Evolutionary conservation across 2,329 filamentous ascomycete genomes (phyloP).

Genomic region (Simplicillium aogashimaense): DNA sequence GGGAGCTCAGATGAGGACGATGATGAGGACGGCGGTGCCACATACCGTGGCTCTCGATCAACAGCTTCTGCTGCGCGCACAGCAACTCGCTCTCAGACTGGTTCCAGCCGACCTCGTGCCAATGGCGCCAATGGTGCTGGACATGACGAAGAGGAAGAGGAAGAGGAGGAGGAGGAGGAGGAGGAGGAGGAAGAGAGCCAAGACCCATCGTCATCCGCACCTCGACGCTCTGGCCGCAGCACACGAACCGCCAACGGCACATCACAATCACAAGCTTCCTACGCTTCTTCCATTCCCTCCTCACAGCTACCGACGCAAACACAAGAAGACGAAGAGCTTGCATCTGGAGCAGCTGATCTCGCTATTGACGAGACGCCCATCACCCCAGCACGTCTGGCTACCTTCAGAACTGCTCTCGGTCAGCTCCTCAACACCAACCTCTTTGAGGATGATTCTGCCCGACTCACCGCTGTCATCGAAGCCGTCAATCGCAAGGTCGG

Average conservation of each 20-base stretch:
- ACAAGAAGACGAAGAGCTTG: constrained; percentile 31
- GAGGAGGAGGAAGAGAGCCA: constrained; percentile 44
- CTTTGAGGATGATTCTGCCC: constrained; percentile 80
- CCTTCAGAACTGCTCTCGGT: constrained; percentile 75
- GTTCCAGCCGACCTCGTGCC: constrained; percentile 13
- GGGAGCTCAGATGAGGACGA: constrained; percentile 52
- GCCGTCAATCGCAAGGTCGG: constrained; percentile 69
- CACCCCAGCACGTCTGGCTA: constrained; percentile 50
- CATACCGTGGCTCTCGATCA: constrained; percentile 35
- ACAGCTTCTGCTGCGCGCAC: constrained; percentile 13
- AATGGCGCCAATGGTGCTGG: constrained; percentile 16
- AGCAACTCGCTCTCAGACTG: constrained; percentile 18
- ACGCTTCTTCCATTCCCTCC: constrained; percentile 69
- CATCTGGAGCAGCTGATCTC: constrained; percentile 28
- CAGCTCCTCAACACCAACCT: constrained; percentile 71
- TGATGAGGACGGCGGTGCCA: constrained; percentile 44
- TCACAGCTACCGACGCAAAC: constrained; percentile 53
- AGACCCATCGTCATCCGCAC: constrained; percentile 24
- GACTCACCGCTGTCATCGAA: constrained; percentile 62
- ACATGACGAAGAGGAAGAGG: constrained; percentile 23
- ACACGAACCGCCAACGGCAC: constrained; percentile 24
- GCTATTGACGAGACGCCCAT: constrained; percentile 40
- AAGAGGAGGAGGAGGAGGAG: constrained; percentile 40
- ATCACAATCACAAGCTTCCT: constrained; percentile 45
- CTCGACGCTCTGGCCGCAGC: constrained; percentile 29